Evolutionary conservation across 2,329 filamentous ascomycete species (phyloP), one percentile per base, ranked within the genome.

Genomic region (Diaporthe eres): DNA sequence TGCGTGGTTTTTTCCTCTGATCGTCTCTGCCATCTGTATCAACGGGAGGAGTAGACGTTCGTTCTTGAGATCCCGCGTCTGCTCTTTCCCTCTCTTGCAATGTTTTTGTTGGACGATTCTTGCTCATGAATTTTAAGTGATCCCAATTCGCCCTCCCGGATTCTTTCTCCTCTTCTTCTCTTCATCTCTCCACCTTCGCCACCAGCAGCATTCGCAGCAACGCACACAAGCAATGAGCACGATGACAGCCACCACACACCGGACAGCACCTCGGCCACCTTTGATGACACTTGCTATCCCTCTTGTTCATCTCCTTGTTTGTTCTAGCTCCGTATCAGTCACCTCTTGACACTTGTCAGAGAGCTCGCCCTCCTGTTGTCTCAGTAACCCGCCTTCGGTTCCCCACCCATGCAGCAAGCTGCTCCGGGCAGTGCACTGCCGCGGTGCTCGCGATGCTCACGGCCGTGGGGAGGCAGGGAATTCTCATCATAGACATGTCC

Each of bases 371-470:
- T 42, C 17, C 1, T 19, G 8, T 61, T 42, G 58, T 61, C 58
- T 61, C 58, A 61, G 58, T 17, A 8, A 28, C 58, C 22, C 5
- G 58, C 37, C 58, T 28, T 42, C 34, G 6, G 12, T 39, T 17
- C 34, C 58, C 58, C n/a, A 19, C 8, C 34, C 10, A 4, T 42
- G 34, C 12, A 25, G 58, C 58, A 42, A 61, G 58, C 58, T 61
- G 58, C 22, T 42, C 37, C 58, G 55, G 31, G 55, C 55, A 34
- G 31, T n/a, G 28, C 55, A 37, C 17, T 58, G 55, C 55, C 31
- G 31, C 55, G 58, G 58, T 25, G n/a, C 58, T 17, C 58, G 58
- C 58, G 2, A 42, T n/a, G 58, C 58, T 61, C 37, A n/a, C n/a
- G 22, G 34, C 19, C 58, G 22, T 37, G 34, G 58, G 37, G n/a